Conservation (phyloP, 495 filamentous ascomycete genomes). For the Bathelium albidoporum region DNA sequence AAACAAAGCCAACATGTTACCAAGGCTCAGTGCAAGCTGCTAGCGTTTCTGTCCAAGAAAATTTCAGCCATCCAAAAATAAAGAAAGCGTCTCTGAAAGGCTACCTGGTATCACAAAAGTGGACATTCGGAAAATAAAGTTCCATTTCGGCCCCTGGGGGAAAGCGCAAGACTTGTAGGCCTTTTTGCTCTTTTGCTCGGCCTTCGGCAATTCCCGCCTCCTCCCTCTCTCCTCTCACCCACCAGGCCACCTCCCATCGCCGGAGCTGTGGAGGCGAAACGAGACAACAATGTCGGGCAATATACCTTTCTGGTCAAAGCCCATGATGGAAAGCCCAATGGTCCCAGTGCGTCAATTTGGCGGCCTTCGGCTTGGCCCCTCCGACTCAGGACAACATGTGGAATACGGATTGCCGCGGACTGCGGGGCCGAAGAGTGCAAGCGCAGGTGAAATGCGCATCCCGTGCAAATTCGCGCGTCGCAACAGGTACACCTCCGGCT, state of each 20-base stretch:
- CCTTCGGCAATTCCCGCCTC: neutral
- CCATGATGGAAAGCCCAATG: no score
- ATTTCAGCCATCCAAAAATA: no score
- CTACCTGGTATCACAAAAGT: no score
- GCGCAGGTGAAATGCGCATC: neutral
- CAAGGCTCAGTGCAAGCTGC: no score
- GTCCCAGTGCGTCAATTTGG: neutral
- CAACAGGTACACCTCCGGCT: neutral
- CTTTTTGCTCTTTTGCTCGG: neutral
- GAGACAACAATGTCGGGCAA: neutral
- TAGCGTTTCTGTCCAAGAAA: no score
- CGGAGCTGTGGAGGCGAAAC: neutral
- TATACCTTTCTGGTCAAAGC: neutral
- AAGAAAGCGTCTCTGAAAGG: neutral
- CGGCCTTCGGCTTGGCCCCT: neutral
- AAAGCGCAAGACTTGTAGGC: no score
- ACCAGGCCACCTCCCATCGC: neutral
- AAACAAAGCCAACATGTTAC: no score
- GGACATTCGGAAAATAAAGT: neutral
- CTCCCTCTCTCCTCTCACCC: neutral
- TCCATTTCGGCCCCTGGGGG: neutral
- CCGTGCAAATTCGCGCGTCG: neutral
- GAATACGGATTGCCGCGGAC: neutral
- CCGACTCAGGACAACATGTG: neutral
- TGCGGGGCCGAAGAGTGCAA: neutral